These are phyloP conservation scores for Bigelowiella natans DNA, from an alignment of 78 protist species.

Conservation along the genomic window DNA sequence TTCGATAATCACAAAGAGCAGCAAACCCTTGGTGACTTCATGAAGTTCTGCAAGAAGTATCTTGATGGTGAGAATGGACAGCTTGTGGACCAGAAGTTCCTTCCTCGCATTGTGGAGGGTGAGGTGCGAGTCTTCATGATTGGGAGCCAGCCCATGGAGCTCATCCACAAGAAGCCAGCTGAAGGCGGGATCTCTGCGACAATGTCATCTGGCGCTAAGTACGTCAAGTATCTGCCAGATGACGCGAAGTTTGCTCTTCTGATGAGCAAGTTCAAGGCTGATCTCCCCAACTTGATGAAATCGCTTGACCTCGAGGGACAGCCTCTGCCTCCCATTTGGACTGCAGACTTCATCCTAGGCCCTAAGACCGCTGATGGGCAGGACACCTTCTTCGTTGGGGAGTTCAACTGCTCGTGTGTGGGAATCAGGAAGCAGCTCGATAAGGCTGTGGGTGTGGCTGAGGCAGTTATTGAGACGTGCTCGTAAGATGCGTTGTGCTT, in stretches of 20 bases:
- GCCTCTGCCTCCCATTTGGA: not conserved
- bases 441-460: no score
- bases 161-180: not conserved
- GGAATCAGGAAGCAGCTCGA: no score
- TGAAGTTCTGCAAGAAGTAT: not conserved
- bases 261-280: not conserved
- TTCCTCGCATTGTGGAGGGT: not conserved
- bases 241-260: not conserved
- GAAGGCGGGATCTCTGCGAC: not conserved
- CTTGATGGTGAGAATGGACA: not conserved
- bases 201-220: not conserved
- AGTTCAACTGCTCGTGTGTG: no score
- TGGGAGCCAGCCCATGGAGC: not conserved
- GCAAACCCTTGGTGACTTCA: conserved; percentile 1
- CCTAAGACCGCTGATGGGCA: no score
- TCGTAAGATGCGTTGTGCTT: no score
- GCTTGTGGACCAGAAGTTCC: not conserved
- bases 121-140: not conserved
- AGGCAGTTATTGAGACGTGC: no score
- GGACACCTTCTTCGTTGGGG: no score
- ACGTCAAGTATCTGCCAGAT: not conserved
- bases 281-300: not conserved
- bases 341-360: not conserved
- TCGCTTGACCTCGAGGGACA: not conserved
- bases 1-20: not conserved